Percentiles rank a stretch among this genome's conserved stretches.
Conservation (phyloP, 2,329 filamentous ascomycete species). For the Verticillium alfalfae region DNA sequence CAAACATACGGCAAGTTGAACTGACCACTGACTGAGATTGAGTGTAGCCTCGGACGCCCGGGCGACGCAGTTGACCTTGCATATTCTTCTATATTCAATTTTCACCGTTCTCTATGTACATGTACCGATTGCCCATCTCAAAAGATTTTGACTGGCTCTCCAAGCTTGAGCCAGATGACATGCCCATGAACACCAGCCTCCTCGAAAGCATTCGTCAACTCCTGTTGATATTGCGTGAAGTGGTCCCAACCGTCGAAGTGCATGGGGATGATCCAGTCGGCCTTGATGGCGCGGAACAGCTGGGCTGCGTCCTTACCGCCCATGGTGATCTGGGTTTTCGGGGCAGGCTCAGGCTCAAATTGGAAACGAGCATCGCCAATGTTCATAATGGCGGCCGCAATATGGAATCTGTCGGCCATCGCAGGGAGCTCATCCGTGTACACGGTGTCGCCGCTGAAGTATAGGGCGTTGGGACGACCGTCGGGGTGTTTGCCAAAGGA, state of each 20-base stretch:
- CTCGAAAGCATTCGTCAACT: conserved; percentile 22
- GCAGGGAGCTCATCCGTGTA: conserved; percentile 32
- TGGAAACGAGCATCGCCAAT: conserved; percentile 23
- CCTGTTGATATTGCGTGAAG: conserved; percentile 28
- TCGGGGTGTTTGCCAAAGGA: conserved; percentile 28
- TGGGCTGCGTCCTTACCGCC: conserved; percentile 32
- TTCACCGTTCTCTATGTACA: too few relatives aligned
- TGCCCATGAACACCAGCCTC: conserved; percentile 25
- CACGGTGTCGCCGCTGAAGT: conserved; percentile 43
- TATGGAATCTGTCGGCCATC: conserved; percentile 27
- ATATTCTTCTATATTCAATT: too few relatives aligned
- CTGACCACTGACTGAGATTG: too few relatives aligned
- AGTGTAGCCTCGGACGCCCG: too few relatives aligned
- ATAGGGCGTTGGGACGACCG: conserved; percentile 37
- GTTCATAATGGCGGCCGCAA: conserved; percentile 33
- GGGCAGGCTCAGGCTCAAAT: conserved; percentile 4
- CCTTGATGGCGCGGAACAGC: conserved; percentile 30
- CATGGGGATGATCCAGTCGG: conserved; percentile 37
- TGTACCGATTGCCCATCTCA: neutral
- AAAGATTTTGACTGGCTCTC: conserved; percentile 10
- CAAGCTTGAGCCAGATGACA: conserved; percentile 26
- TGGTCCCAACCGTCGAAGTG: conserved; percentile 41
- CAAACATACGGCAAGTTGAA: too few relatives aligned
- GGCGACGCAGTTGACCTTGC: too few relatives aligned
- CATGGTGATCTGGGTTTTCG: conserved; percentile 33